These are phyloP conservation scores for Lentinus brumalis DNA, from an alignment of 768 basidiomycete species.

Conservation along the genomic window DNA sequence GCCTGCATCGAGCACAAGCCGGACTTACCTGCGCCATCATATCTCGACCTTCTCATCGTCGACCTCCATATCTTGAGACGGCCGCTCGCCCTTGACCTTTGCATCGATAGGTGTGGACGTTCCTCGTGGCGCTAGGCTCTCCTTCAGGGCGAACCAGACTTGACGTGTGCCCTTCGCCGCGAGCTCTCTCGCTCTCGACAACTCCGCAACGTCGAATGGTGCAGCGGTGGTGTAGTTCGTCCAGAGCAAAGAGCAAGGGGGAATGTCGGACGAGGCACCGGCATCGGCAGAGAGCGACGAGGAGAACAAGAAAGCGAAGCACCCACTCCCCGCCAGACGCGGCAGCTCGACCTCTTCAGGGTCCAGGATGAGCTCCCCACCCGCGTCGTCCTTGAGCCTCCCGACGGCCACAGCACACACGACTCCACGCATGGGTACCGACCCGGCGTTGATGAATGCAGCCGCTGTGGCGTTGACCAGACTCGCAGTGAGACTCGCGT, in stretches of 20 bases:
- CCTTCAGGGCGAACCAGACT: constrained; percentile 53
- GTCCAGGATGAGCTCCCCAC: constrained; percentile 48
- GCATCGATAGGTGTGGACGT: neutral
- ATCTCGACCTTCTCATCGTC: constrained; percentile 48
- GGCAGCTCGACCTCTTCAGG: constrained; percentile 48
- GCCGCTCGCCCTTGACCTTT: constrained; percentile 6
- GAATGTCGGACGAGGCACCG: constrained; percentile 7
- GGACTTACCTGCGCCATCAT: constrained; percentile 14
- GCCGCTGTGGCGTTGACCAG: constrained; percentile 72
- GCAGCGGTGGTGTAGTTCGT: constrained; percentile 51
- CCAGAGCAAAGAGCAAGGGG: constrained; percentile 43
- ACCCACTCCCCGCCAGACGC: constrained; percentile 48
- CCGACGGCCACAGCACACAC: constrained; percentile 69
- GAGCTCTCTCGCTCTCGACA: constrained; percentile 45
- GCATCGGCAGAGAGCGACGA: constrained; percentile 33
- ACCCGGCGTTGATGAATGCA: constrained; percentile 68
- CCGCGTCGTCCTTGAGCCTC: constrained; percentile 22
- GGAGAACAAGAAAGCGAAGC: constrained; percentile 68
- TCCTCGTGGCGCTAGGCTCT: constrained; percentile 33
- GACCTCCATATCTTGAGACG: constrained; percentile 24
- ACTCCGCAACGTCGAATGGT: constrained; percentile 46
- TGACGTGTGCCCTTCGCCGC: constrained; percentile 47
- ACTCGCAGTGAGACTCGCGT: constrained; percentile 55
- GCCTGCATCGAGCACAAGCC: neutral
- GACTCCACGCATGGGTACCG: constrained; percentile 75